Evolutionary conservation across 768 basidiomycete species (phyloP).

Genomic region (Postia placenta): DNA sequence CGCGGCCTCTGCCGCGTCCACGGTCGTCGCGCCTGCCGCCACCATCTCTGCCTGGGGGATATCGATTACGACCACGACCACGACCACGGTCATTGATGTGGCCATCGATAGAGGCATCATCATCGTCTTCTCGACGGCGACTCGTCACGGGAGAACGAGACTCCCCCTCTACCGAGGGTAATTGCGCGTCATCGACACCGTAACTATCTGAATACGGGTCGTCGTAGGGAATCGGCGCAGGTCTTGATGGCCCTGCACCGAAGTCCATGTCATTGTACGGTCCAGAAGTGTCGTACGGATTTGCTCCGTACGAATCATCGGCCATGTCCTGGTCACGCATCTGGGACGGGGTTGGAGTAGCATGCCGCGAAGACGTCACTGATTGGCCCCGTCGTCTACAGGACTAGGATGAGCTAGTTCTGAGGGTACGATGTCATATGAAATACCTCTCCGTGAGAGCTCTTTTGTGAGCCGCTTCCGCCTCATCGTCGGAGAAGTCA

Average conservation of each 20-base stretch:
- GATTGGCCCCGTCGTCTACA: constrained; percentile 41
- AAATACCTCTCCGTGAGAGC: constrained; percentile 54
- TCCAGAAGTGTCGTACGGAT: constrained; percentile 61
- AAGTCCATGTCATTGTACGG: constrained; percentile 63
- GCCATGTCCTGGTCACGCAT: constrained; percentile 50
- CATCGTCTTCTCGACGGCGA: neutral
- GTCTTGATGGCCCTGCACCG: constrained; percentile 49
- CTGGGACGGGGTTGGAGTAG: constrained; percentile 49
- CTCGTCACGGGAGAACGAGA: neutral
- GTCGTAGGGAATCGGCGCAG: constrained; percentile 68
- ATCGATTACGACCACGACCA: constrained; percentile 15
- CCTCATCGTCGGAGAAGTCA: constrained; percentile 95
- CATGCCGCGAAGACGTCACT: constrained; percentile 49
- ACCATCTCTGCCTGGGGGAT: neutral
- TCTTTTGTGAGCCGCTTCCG: constrained; percentile 70
- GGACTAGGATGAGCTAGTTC: neutral
- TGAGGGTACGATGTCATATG: neutral
- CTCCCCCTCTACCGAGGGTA: neutral
- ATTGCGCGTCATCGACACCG: constrained; percentile 11
- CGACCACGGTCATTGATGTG: constrained; percentile 8
- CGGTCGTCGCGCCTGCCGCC: constrained; percentile 18
- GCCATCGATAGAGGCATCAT: neutral
- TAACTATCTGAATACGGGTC: constrained; percentile 55
- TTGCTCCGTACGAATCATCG: constrained; percentile 40
- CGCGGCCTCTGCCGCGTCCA: constrained; percentile 30